Conservation (phyloP, 495 filamentous ascomycete genomes). For the Trichoderma asperelloides region DNA sequence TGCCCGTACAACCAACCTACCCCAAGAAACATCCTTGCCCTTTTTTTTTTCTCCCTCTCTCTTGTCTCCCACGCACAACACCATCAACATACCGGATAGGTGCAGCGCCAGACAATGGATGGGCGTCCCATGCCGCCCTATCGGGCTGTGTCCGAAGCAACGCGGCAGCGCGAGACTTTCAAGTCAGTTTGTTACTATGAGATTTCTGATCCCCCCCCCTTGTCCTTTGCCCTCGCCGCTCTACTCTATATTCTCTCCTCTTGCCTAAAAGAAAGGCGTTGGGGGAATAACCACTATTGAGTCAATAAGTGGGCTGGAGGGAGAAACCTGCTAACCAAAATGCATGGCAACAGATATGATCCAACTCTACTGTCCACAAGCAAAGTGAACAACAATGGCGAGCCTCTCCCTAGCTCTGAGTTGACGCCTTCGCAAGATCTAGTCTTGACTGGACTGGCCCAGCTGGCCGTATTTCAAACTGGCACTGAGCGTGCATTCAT, state of each 20-base stretch:
- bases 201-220: neutral
- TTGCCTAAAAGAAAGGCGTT: neutral
- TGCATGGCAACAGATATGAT: slow-evolving; percentile 11
- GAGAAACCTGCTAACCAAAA: neutral
- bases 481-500: slow-evolving; percentile 46
- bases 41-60: neutral
- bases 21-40: neutral
- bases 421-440: slow-evolving; percentile 39
- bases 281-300: neutral
- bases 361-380: slow-evolving; percentile 9
- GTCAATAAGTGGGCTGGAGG: neutral
- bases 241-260: neutral
- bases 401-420: slow-evolving; percentile 18
- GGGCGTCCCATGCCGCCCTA: slow-evolving; percentile 7
- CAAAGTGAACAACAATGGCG: slow-evolving; percentile 18
- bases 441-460: slow-evolving; percentile 55
- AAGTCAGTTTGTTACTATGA: slow-evolving; percentile 16
- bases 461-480: slow-evolving; percentile 48
- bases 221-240: too few species aligned
- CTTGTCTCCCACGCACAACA: neutral
- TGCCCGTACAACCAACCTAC: neutral
- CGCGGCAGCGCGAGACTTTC: slow-evolving; percentile 26
- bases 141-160: slow-evolving; percentile 16
- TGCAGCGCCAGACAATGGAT: slow-evolving; percentile 3
- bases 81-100: neutral